phyloP scores from a whole-genome alignment of 148 eudicot species.

The Camellia lanceoleosa region DNA sequence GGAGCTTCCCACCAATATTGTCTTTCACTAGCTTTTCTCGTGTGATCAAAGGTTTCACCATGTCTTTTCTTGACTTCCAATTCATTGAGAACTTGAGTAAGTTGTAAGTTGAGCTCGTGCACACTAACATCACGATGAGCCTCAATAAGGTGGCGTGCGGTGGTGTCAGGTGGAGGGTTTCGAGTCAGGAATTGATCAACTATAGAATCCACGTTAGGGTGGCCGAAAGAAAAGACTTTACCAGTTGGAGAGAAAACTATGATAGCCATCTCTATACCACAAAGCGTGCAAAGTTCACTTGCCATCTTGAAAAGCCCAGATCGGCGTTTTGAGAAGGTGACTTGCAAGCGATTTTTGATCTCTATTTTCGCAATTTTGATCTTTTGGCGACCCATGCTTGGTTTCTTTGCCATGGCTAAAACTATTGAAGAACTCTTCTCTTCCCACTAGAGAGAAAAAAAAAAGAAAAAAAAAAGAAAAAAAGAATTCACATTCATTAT shows the following conservation, averaged over 20 bases:
- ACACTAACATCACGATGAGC: slow-evolving; percentile 22
- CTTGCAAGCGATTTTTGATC: slow-evolving; percentile 49
- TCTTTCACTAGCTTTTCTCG: slow-evolving; percentile 28
- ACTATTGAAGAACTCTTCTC: not conserved
- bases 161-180: slow-evolving; percentile 25
- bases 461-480: no score
- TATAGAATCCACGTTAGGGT: slow-evolving; percentile 43
- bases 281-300: slow-evolving; percentile 54
- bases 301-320: slow-evolving; percentile 57
- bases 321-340: slow-evolving; percentile 64
- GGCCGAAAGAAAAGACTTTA: slow-evolving; percentile 52
- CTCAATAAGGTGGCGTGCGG: slow-evolving; percentile 10
- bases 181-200: slow-evolving; percentile 35
- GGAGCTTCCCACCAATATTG: slow-evolving; percentile 63
- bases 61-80: slow-evolving; percentile 36
- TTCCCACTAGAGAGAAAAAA: no score
- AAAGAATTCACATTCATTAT: not conserved
- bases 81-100: slow-evolving; percentile 38
- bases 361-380: slow-evolving; percentile 58
- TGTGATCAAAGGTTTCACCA: slow-evolving; percentile 32
- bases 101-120: slow-evolving; percentile 35
- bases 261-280: slow-evolving; percentile 43
- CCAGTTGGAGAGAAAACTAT: slow-evolving; percentile 50
- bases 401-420: slow-evolving; percentile 47
- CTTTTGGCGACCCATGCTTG: slow-evolving; percentile 53